Evolutionary conservation across 352 stramenopile species (phyloP).

Genomic region (Thraustotheca clavata): DNA sequence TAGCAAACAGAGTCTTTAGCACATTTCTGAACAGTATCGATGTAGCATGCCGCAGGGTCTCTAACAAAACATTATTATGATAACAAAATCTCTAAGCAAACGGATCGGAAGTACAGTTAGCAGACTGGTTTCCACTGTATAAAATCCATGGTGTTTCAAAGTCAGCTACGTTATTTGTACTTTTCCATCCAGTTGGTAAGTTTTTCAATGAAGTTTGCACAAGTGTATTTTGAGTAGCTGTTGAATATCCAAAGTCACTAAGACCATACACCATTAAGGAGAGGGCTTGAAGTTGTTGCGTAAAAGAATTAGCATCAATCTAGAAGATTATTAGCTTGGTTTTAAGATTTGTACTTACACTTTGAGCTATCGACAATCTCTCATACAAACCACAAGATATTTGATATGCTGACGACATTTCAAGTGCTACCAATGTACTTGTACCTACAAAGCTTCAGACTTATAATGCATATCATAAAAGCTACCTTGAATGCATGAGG

Average conservation of each 20-base stretch:
- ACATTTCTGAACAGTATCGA: constrained; percentile 53
- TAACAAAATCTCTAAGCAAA: constrained; percentile 18
- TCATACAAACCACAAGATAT: constrained; percentile 67
- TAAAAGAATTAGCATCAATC: too few relatives aligned
- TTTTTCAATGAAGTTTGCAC: constrained; percentile 14
- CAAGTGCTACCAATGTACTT: constrained; percentile 45
- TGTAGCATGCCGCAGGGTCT: constrained; percentile 50
- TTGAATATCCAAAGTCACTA: constrained; percentile 57
- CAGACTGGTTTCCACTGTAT: constrained; percentile 32
- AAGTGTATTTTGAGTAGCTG: constrained; percentile 31
- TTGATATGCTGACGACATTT: constrained; percentile 35
- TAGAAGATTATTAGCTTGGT: too few relatives aligned
- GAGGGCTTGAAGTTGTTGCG: constrained; percentile 26
- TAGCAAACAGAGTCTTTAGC: constrained; percentile 27
- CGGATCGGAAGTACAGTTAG: background rate
- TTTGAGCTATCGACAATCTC: constrained; percentile 28
- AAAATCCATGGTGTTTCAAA: constrained; percentile 47
- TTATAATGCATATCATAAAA: background rate
- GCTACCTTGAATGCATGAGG: constrained; percentile 58
- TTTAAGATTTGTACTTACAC: background rate
- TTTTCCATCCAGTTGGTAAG: constrained; percentile 7
- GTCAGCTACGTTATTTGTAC: constrained; percentile 45
- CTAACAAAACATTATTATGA: background rate
- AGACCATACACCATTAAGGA: constrained; percentile 44
- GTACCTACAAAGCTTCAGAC: constrained; percentile 17